Evolutionary conservation across 495 filamentous ascomycete species (phyloP).

Genomic region (Opeltia flavorubescens): DNA sequence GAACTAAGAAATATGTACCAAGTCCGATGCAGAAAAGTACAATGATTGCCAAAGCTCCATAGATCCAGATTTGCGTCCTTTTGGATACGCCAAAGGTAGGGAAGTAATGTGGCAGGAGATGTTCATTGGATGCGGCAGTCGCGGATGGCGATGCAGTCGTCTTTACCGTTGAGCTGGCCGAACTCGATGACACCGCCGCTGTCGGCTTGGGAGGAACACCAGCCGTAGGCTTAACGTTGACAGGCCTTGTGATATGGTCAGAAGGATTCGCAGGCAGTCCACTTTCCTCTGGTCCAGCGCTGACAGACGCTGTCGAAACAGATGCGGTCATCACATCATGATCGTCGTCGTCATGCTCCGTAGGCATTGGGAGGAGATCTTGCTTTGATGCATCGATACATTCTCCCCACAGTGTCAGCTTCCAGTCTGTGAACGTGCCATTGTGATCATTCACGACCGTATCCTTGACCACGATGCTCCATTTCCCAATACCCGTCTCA

Average conservation of each 20-base stretch:
- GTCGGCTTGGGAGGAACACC: conserved; percentile 11
- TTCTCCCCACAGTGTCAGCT: conserved; percentile 88
- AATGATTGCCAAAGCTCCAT: conserved; percentile 71
- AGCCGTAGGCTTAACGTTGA: conserved; percentile 42
- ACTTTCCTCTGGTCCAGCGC: conserved; percentile 31
- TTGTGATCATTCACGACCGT: conserved; percentile 57
- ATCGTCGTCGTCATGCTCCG: conserved; percentile 67
- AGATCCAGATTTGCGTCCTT: conserved; percentile 88
- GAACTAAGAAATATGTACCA: conserved; percentile 63
- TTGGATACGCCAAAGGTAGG: conserved; percentile 91
- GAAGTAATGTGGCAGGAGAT: conserved; percentile 77
- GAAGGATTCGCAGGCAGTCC: conserved; percentile 37
- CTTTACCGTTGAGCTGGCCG: conserved; percentile 24
- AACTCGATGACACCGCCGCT: conserved; percentile 16
- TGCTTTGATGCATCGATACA: conserved; percentile 58
- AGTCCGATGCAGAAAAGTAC: conserved; percentile 69
- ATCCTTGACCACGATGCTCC: conserved; percentile 87
- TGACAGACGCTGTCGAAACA: conserved; percentile 39
- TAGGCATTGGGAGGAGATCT: conserved; percentile 64
- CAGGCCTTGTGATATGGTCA: conserved; percentile 66
- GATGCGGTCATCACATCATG: conserved; percentile 46
- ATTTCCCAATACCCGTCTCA: conserved; percentile 72
- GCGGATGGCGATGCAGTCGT: conserved; percentile 30
- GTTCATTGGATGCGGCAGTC: conserved; percentile 27
- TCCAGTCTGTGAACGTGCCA: conserved; percentile 83